A percentile compares a stretch with the other conserved stretches of the same genome.
phyloP scores from a whole-genome alignment of 106 monocot species.

The Triglochin maritima region DNA sequence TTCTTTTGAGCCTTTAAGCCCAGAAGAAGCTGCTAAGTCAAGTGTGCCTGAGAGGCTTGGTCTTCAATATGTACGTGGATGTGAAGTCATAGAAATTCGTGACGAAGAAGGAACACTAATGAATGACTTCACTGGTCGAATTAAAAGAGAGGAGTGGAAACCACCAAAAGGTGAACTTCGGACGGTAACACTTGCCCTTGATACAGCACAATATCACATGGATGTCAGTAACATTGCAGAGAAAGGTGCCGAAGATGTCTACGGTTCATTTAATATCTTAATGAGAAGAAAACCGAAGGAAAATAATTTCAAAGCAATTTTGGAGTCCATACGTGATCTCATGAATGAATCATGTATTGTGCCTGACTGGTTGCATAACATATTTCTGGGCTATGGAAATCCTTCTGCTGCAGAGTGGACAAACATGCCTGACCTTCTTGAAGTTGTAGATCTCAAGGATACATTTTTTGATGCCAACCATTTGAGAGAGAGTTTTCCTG shows the following conservation, averaged over 20 bases:
- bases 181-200: slow-evolving; percentile 74
- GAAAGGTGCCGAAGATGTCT: slow-evolving; percentile 70
- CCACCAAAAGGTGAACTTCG: slow-evolving; percentile 98
- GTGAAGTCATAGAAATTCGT: slow-evolving; percentile 85
- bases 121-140: slow-evolving; percentile 98
- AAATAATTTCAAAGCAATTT: slow-evolving; percentile 97
- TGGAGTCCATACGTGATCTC: slow-evolving; percentile 94
- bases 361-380: slow-evolving; percentile 93
- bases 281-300: slow-evolving; percentile 99
- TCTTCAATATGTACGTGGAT: slow-evolving; percentile 94
- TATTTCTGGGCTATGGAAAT: slow-evolving; percentile 98
- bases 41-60: slow-evolving; percentile 83
- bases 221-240: slow-evolving; percentile 67
- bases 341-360: slow-evolving; percentile 98
- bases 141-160: slow-evolving; percentile 99
- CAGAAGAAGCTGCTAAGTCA: slow-evolving; percentile 81
- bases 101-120: slow-evolving; percentile 96
- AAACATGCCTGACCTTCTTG: slow-evolving; percentile 97
- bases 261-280: slow-evolving; percentile 85
- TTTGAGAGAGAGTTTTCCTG: slow-evolving; percentile 68
- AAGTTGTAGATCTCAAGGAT: slow-evolving; percentile 90
- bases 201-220: slow-evolving; percentile 96
- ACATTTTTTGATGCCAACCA: slow-evolving; percentile 92
- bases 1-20: slow-evolving; percentile 93
- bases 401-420: slow-evolving; percentile 99